A percentile compares a stretch with the other conserved stretches of the same genome.
phyloP scores from a whole-genome alignment of 202 grass and related monocot genomes.

The Dendrocalamus latiflorus region DNA sequence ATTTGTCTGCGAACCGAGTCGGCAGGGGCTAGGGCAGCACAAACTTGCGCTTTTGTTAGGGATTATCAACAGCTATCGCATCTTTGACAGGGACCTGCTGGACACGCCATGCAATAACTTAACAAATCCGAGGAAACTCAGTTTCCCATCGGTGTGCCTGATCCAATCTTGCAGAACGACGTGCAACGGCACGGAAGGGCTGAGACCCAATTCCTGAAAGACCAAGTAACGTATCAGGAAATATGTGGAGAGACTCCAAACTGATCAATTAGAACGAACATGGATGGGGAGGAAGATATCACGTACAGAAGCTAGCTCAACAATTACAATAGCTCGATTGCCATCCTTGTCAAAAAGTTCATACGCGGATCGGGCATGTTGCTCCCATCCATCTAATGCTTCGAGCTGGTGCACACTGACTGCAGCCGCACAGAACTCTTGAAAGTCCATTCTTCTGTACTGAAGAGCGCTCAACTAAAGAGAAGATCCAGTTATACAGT shows the following conservation, averaged over 20 bases:
- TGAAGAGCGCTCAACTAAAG: slow-evolving; percentile 70
- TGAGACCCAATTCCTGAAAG: slow-evolving; percentile 63
- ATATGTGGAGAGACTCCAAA: background rate
- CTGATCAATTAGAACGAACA: background rate
- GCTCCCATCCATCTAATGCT: slow-evolving; percentile 86
- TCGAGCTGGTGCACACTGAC: slow-evolving; percentile 80
- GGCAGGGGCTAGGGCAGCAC: slow-evolving; percentile 1
- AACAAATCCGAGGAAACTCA: slow-evolving; percentile 77
- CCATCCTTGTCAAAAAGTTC: slow-evolving; percentile 79
- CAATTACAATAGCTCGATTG: slow-evolving; percentile 72
- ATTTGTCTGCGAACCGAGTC: background rate
- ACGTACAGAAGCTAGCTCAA: slow-evolving; percentile 74
- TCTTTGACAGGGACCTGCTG: slow-evolving; percentile 51
- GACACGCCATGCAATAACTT: slow-evolving; percentile 75
- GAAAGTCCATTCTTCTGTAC: slow-evolving; percentile 86
- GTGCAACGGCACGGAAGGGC: slow-evolving; percentile 64
- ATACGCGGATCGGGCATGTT: slow-evolving; percentile 68
- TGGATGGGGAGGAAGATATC: background rate
- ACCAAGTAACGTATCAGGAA: background rate
- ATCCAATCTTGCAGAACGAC: slow-evolving; percentile 80
- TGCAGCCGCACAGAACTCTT: slow-evolving; percentile 75
- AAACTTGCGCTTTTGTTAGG: slow-evolving; percentile 29
- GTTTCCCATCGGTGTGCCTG: slow-evolving; percentile 68
- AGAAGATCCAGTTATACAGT: slow-evolving; percentile 4
- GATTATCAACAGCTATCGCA: slow-evolving; percentile 50